Evolutionary conservation across 192 early-diverging fungal genomes (phyloP).

Genomic region (Backusella morwellensis): DNA sequence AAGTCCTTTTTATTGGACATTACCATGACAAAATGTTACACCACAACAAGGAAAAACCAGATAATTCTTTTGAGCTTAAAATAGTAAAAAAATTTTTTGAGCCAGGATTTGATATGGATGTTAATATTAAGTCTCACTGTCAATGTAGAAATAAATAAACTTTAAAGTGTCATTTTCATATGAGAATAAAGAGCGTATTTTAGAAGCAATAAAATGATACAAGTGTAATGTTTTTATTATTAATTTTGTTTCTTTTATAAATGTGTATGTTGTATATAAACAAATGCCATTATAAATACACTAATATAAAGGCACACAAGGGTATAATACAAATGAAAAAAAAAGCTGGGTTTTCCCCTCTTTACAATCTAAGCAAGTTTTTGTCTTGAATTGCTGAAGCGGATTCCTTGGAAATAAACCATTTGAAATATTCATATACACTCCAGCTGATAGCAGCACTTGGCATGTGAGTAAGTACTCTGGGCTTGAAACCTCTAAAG

Average conservation of each 20-base stretch:
- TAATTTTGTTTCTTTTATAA: neutral
- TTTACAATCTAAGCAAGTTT: constrained; percentile 1
- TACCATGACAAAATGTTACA: neutral
- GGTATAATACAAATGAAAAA: neutral
- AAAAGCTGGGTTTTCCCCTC: neutral
- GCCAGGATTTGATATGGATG: too few relatives aligned
- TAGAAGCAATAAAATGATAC: neutral
- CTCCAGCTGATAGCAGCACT: constrained; percentile 95
- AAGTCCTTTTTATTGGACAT: neutral
- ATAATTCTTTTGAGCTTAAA: neutral
- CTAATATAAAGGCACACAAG: neutral
- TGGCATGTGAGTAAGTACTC: constrained; percentile 88
- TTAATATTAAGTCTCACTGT: neutral
- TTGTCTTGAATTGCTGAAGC: neutral
- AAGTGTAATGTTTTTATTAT: neutral
- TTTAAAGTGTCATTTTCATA: too few relatives aligned
- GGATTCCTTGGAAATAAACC: constrained; percentile 32
- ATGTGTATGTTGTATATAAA: neutral
- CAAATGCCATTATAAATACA: neutral
- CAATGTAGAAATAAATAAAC: too few relatives aligned
- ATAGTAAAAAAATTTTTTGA: neutral
- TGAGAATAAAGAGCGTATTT: too few relatives aligned
- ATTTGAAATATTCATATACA: constrained; percentile 85
- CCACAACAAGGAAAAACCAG: neutral
- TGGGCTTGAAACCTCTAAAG: constrained; percentile 68